Evolutionary conservation across 768 basidiomycete genomes (phyloP).

Genomic region (Cystobasidium onofrii): DNA sequence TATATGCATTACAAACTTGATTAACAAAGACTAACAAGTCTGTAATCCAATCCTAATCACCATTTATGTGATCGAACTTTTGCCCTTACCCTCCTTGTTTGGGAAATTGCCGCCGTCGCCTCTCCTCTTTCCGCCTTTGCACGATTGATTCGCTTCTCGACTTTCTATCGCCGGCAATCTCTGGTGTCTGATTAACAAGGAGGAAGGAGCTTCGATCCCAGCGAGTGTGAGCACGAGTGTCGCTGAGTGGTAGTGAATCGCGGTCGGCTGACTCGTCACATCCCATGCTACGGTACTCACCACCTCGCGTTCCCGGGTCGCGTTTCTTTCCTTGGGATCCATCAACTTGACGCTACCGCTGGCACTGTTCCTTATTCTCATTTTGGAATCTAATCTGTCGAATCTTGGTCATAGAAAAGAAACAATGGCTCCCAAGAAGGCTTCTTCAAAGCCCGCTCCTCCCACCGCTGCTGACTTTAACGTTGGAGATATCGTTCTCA

Average conservation of each 20-base stretch:
- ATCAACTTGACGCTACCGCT: no score
- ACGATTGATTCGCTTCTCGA: constrained; percentile 51
- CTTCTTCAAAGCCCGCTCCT: background rate
- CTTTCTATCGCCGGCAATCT: background rate
- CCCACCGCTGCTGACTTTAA: constrained; percentile 51
- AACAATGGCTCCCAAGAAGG: constrained; percentile 31
- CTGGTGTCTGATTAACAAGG: no score
- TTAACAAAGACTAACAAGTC: background rate
- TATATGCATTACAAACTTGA: no score
- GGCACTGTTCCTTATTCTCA: background rate
- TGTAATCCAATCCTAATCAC: background rate
- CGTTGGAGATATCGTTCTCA: constrained; percentile 76
- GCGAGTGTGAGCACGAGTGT: no score
- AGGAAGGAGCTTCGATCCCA: no score
- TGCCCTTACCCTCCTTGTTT: constrained; percentile 1
- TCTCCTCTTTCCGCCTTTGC: constrained; percentile 78
- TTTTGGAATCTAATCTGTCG: no score
- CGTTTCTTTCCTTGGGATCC: background rate
- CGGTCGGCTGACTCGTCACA: background rate
- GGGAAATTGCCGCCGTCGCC: background rate
- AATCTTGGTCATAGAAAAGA: no score
- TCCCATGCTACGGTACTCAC: no score
- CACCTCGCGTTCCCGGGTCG: background rate
- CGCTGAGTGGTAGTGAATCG: no score
- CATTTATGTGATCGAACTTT: constrained; percentile 13